Conservation (phyloP, 148 eudicot genomes). For the Amaranthus palmeri region DNA sequence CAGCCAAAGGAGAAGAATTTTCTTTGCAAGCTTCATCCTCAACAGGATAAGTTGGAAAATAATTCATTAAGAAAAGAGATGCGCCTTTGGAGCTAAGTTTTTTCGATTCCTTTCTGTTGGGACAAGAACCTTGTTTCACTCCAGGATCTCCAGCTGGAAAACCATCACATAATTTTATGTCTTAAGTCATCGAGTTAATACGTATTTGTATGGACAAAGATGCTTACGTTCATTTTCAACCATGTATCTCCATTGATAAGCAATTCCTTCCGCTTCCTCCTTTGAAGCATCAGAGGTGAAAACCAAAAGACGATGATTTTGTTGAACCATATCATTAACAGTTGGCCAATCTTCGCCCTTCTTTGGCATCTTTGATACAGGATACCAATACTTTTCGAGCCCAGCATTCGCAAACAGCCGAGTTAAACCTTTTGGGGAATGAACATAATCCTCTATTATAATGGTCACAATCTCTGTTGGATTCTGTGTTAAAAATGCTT, state of each 20-base stretch:
- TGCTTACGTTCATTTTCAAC: slow-evolving; percentile 86
- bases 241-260: slow-evolving; percentile 98
- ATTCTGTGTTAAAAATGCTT: slow-evolving; percentile 71
- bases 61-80: slow-evolving; percentile 83
- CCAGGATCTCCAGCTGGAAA: slow-evolving; percentile 94
- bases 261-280: slow-evolving; percentile 88
- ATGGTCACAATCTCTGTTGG: slow-evolving; percentile 88
- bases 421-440: slow-evolving; percentile 81
- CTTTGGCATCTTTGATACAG: slow-evolving; percentile 85
- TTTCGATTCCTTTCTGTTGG: slow-evolving; percentile 81
- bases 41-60: slow-evolving; percentile 74
- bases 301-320: slow-evolving; percentile 77
- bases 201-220: not conserved
- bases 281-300: slow-evolving; percentile 95
- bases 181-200: not conserved
- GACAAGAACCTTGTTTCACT: slow-evolving; percentile 69
- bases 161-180: slow-evolving; percentile 19
- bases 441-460: slow-evolving; percentile 98
- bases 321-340: slow-evolving; percentile 67
- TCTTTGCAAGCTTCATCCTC: slow-evolving; percentile 82
- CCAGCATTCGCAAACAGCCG: slow-evolving; percentile 72
- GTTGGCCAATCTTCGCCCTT: slow-evolving; percentile 95
- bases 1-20: slow-evolving; percentile 72
- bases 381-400: slow-evolving; percentile 84
- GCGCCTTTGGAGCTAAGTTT: slow-evolving; percentile 58